Evolutionary conservation across 2,329 filamentous ascomycete genomes (phyloP).

Genomic region (Boeremia exigua): DNA sequence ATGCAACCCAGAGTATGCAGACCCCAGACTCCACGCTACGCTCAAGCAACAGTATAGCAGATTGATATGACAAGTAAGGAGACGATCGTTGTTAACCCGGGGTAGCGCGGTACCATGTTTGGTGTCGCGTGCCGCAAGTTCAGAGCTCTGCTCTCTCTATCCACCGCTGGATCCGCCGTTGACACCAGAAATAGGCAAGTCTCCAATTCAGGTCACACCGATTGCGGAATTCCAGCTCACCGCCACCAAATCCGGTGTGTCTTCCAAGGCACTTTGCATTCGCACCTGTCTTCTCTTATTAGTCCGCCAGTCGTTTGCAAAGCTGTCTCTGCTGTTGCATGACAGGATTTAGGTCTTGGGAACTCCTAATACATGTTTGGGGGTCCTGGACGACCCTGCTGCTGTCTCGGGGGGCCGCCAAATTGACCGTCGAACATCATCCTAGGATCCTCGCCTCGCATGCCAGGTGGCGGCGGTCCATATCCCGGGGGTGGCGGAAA

Average conservation of each 20-base stretch:
- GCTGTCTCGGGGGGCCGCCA: slow-evolving; percentile 37
- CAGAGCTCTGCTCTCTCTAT: not conserved
- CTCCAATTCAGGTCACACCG: no score
- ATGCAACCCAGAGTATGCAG: slow-evolving; percentile 13
- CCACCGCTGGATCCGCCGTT: not conserved
- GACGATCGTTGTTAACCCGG: not conserved
- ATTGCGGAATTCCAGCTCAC: not conserved
- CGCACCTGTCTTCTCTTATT: not conserved
- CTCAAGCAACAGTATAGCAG: slow-evolving; percentile 16
- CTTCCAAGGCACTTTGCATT: not conserved
- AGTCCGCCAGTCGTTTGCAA: not conserved
- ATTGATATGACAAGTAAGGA: slow-evolving; percentile 6
- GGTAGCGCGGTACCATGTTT: not conserved
- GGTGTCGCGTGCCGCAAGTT: not conserved
- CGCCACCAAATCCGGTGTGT: not conserved
- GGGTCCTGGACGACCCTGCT: slow-evolving; percentile 35
- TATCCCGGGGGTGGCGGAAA: slow-evolving; percentile 44
- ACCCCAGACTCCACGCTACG: slow-evolving; percentile 25
- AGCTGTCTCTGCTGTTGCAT: not conserved
- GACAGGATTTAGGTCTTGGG: no score
- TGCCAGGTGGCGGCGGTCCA: slow-evolving; percentile 37
- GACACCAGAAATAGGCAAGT: not conserved
- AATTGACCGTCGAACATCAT: slow-evolving; percentile 48
- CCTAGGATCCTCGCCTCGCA: slow-evolving; percentile 44
- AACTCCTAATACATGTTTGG: slow-evolving; percentile 41